Evolutionary conservation across 208 protist genomes (phyloP).

Genomic region (Strigomonas culicis): DNA sequence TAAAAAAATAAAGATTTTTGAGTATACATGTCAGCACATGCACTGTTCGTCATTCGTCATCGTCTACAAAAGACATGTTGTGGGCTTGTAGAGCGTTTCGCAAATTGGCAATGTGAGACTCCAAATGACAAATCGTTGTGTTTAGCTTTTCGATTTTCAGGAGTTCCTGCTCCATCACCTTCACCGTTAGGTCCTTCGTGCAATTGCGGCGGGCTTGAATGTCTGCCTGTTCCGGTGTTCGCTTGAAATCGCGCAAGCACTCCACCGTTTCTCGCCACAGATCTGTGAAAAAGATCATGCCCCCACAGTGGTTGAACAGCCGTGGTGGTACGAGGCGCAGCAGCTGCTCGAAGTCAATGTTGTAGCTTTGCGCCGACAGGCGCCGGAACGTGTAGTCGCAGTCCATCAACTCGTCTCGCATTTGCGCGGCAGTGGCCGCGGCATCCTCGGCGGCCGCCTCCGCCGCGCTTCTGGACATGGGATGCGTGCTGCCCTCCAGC

Average conservation of each 20-base stretch:
- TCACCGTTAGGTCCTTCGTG: constrained; percentile 14
- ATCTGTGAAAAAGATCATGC: constrained; percentile 14
- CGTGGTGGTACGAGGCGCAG: constrained; percentile 11
- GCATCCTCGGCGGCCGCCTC: not conserved
- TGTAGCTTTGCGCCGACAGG: not conserved
- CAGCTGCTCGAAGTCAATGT: constrained; percentile 7
- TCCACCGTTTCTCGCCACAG: constrained; percentile 19
- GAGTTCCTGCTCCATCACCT: constrained; percentile 10
- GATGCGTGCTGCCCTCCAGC: too few relatives aligned
- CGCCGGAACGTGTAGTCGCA: not conserved
- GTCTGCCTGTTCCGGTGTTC: constrained; percentile 9
- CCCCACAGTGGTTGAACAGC: constrained; percentile 16
- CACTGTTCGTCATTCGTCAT: too few relatives aligned
- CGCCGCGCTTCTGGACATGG: not conserved
- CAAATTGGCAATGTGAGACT: constrained; percentile 1
- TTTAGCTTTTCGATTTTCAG: constrained; percentile 7
- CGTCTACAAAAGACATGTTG: too few relatives aligned
- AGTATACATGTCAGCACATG: too few relatives aligned
- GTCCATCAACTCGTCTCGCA: not conserved
- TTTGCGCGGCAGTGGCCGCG: not conserved
- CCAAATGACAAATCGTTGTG: constrained; percentile 5
- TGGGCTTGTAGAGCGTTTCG: too few relatives aligned
- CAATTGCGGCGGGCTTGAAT: not conserved
- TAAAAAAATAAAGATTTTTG: constrained; percentile 9
- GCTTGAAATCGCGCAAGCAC: constrained; percentile 3